Evolutionary conservation across 164 flowering plant genomes (phyloP), one percentile per base, ranked within the genome.

Genomic region (Malania oleifera): DNA sequence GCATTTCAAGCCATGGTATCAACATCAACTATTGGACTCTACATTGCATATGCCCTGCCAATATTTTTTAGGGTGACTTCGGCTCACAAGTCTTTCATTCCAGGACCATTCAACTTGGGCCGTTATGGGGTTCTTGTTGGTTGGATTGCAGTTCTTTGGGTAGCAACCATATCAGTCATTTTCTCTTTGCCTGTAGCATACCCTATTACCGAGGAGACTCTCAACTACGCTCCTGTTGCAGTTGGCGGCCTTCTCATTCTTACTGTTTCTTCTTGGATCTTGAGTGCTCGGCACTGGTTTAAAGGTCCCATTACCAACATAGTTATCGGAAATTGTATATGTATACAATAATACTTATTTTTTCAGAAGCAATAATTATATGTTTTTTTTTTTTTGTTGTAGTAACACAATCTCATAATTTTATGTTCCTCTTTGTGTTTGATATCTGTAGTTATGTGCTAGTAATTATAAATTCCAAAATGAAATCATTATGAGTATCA

Each of bases 171-270:
- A 50, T 77, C 99, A 2, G 75, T 90, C 26, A 81, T 90, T 45
- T 93, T 93, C 79, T 93, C 99, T 10, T 67, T 93, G 66, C 97
- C 97, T 2, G 92, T 93, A 9, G 77, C 81, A 5, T 93, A 84
- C 46, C 99, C 99, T 1, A 53, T 93, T 17, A 78, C 85, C 0
- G 54, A 51, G 47, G 75, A 88, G 66, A 93, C 85, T 46, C 88
- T 93, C 54, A 90, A 90, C 71, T 93, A 93, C 70, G 88, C 96
- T 48, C 97, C 97, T 20, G 85, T 82, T 60, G 99, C 97, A 6
- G 96, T 90, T 28, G 90, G 91, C 10, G 87, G 92, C 26, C 66
- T 85, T 20, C 53, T 91, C 15, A 43, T 86, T 46, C 68, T 86
- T 20, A 63, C 68, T 1, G 75, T 86, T 31, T 67, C 74, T 22